Conservation (phyloP, 176 grass and related monocot species). For the Ensete glaucum region DNA sequence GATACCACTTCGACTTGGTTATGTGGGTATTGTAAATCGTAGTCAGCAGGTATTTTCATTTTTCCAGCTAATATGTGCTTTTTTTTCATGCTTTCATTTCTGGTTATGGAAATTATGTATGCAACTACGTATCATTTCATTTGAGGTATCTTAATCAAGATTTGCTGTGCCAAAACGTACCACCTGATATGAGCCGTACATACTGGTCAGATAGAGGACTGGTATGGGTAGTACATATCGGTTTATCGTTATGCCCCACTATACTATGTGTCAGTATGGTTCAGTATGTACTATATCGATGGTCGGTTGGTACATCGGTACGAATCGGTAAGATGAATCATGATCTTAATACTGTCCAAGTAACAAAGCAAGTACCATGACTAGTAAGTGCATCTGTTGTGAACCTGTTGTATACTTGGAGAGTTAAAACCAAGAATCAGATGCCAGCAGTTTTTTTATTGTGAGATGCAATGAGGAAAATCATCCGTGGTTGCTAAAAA, state of each 20-base stretch:
- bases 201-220: no score
- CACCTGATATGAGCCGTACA: no score
- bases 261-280: no score
- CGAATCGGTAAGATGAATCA: no score
- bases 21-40: constrained; percentile 84
- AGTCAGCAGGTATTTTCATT: constrained; percentile 78
- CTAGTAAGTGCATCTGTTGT: neutral
- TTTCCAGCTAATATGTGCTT: constrained; percentile 6
- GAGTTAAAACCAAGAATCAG: neutral
- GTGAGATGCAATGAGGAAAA: neutral
- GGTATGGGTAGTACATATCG: no score
- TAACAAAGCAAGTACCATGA: neutral
- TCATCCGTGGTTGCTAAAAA: neutral
- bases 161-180: no score
- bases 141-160: neutral
- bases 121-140: no score
- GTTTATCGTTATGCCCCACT: no score
- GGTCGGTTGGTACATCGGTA: no score
- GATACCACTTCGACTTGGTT: constrained; percentile 79
- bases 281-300: no score
- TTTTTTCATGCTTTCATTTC: neutral
- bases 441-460: neutral
- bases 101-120: neutral
- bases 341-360: neutral
- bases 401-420: neutral